These are phyloP conservation scores for Aspergillus persii DNA, from an alignment of 2,329 filamentous ascomycete species.

Conservation along the genomic window DNA sequence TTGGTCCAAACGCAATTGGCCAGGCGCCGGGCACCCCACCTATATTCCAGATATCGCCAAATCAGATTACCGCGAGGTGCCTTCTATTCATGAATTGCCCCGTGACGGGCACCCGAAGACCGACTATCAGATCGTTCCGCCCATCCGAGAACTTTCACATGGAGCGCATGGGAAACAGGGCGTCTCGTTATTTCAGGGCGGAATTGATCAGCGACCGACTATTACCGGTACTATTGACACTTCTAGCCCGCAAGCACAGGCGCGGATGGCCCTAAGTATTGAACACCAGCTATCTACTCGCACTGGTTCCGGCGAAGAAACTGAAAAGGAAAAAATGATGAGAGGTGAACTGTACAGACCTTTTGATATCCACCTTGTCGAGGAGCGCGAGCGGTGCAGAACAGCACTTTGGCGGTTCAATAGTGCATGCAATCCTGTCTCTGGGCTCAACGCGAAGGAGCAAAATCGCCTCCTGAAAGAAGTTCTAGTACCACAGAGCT, in stretches of 20 bases:
- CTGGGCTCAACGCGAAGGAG: slow-evolving; percentile 61
- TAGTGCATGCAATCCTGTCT: slow-evolving; percentile 71
- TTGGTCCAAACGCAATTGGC: slow-evolving; percentile 43
- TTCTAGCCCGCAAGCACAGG: slow-evolving; percentile 43
- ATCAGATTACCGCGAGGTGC: slow-evolving; percentile 40
- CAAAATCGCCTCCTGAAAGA: slow-evolving; percentile 40
- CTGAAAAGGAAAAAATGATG: slow-evolving; percentile 90
- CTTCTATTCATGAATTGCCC: slow-evolving; percentile 40
- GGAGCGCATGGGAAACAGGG: slow-evolving; percentile 34
- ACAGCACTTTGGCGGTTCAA: slow-evolving; percentile 83
- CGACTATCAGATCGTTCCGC: slow-evolving; percentile 42
- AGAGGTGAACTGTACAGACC: slow-evolving; percentile 74
- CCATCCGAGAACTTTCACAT: slow-evolving; percentile 41
- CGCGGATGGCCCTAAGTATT: slow-evolving; percentile 43
- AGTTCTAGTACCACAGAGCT: slow-evolving; percentile 34
- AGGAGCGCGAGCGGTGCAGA: slow-evolving; percentile 82
- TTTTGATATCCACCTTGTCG: slow-evolving; percentile 71
- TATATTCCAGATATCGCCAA: slow-evolving; percentile 41
- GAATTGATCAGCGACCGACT: slow-evolving; percentile 37
- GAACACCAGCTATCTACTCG: slow-evolving; percentile 41
- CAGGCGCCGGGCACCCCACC: slow-evolving; percentile 33
- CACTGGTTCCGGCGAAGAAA: slow-evolving; percentile 47
- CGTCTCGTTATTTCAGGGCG: slow-evolving; percentile 38
- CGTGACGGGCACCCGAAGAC: slow-evolving; percentile 37
- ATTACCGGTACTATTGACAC: slow-evolving; percentile 36